Percentiles rank a stretch among this genome's conserved stretches.
Evolutionary conservation across 768 basidiomycete species (phyloP).

Genomic region (Lentinula guzmanii): DNA sequence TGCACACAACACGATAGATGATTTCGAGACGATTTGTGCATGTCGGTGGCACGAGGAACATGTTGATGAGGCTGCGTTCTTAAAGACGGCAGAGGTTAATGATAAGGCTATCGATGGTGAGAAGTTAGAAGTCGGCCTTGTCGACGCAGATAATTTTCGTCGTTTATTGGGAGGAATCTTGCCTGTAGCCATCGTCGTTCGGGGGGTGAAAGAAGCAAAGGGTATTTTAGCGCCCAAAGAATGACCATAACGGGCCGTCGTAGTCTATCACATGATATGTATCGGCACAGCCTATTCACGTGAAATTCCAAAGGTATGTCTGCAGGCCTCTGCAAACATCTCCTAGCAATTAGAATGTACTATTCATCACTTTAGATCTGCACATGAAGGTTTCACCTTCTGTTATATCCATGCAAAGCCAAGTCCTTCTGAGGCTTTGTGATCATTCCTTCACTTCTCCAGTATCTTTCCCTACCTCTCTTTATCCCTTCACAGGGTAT

Average conservation of each 20-base stretch:
- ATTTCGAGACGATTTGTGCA: not conserved
- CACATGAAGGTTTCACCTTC: too few relatives aligned
- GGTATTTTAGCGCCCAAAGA: not conserved
- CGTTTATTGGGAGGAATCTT: not conserved
- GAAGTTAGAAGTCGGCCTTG: not conserved
- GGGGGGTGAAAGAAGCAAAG: not conserved
- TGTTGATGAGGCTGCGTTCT: not conserved
- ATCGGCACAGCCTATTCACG: too few relatives aligned
- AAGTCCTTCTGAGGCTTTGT: too few relatives aligned
- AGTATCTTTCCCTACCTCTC: too few relatives aligned
- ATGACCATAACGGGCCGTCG: not conserved
- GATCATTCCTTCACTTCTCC: too few relatives aligned
- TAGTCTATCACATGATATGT: too few relatives aligned
- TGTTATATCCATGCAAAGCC: too few relatives aligned
- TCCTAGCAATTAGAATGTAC: too few relatives aligned
- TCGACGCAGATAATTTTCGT: not conserved
- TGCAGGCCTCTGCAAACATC: too few relatives aligned
- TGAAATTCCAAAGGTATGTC: too few relatives aligned
- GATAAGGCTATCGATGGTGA: not conserved
- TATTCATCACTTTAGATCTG: too few relatives aligned
- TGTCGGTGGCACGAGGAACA: not conserved
- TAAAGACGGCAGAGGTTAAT: not conserved
- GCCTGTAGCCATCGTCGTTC: not conserved
- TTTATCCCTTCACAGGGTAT: too few relatives aligned
- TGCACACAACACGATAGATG: not conserved